Conservation (phyloP, 495 filamentous ascomycete genomes). For the Xylaria cubensis region DNA sequence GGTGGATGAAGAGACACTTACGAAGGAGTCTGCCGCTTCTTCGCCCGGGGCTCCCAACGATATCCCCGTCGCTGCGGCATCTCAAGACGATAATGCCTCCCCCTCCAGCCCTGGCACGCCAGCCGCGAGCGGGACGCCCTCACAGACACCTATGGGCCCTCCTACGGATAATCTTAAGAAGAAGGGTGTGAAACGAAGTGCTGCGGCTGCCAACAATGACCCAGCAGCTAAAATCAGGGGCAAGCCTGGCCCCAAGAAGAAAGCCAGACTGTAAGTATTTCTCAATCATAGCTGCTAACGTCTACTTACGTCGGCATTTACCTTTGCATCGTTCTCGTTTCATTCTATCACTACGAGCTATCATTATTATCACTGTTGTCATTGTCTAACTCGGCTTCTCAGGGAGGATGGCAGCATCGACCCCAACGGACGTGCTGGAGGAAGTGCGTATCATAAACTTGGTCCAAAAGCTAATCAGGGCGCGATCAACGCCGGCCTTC, state of each 20-base stretch:
- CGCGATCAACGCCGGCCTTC: slow-evolving; percentile 94
- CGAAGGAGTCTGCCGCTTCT: slow-evolving; percentile 39
- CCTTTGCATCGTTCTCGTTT: slow-evolving; percentile 18
- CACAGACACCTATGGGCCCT: slow-evolving; percentile 55
- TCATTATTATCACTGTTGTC: slow-evolving; percentile 31
- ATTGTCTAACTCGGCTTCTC: slow-evolving; percentile 39
- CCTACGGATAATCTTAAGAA: slow-evolving; percentile 64
- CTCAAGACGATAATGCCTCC: slow-evolving; percentile 54
- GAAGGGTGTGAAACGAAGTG: slow-evolving; percentile 63
- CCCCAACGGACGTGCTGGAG: slow-evolving; percentile 41
- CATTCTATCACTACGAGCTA: background rate
- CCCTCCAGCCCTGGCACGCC: slow-evolving; percentile 56
- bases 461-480: slow-evolving; percentile 98
- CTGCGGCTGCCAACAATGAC: slow-evolving; percentile 54
- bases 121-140: slow-evolving; percentile 49
- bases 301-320: background rate
- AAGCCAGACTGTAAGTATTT: slow-evolving; percentile 81
- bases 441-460: slow-evolving; percentile 70
- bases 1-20: slow-evolving; percentile 51
- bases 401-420: slow-evolving; percentile 70
- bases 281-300: slow-evolving; percentile 20
- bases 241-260: slow-evolving; percentile 96
- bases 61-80: slow-evolving; percentile 28
- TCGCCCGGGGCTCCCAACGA: slow-evolving; percentile 33
- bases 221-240: slow-evolving; percentile 73